These are phyloP conservation scores for Pouteria glomerata DNA, from an alignment of 148 eudicot species.

Conservation along the genomic window DNA sequence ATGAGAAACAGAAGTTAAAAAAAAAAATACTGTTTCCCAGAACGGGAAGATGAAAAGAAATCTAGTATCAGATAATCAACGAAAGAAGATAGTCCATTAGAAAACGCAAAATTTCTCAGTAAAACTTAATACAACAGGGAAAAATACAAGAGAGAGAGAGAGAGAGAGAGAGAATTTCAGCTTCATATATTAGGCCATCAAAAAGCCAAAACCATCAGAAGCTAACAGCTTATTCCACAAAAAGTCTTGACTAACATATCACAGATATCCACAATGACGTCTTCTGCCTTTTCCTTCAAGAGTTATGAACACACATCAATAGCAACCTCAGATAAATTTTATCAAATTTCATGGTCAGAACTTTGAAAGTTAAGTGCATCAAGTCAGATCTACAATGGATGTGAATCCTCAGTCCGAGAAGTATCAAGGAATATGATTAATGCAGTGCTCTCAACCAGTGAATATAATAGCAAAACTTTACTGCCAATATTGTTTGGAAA, in stretches of 20 bases:
- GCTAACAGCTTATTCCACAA: not conserved
- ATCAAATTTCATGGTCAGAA: not conserved
- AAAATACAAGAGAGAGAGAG: not conserved
- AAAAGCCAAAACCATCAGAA: not conserved
- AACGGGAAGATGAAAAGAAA: not conserved
- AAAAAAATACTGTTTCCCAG: not conserved
- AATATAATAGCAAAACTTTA: not conserved
- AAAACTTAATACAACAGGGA: not conserved
- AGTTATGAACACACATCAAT: not conserved
- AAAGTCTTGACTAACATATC: not conserved
- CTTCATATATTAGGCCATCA: not conserved
- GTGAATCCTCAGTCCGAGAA: not conserved
- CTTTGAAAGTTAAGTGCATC: not conserved
- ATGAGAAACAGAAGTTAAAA: slow-evolving; percentile 12
- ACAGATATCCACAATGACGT: not conserved
- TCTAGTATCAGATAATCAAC: not conserved
- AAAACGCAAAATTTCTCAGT: not conserved
- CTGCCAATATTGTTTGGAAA: not conserved
- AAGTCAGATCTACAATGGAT: not conserved
- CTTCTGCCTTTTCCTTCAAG: not conserved
- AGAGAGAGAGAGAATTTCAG: not conserved
- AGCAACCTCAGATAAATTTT: not conserved
- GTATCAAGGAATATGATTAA: slow-evolving; percentile 5
- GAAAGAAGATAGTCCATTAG: not conserved
- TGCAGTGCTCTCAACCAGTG: not conserved